phyloP scores from a whole-genome alignment of 139 green algal species.

The Closterium sp. region DNA sequence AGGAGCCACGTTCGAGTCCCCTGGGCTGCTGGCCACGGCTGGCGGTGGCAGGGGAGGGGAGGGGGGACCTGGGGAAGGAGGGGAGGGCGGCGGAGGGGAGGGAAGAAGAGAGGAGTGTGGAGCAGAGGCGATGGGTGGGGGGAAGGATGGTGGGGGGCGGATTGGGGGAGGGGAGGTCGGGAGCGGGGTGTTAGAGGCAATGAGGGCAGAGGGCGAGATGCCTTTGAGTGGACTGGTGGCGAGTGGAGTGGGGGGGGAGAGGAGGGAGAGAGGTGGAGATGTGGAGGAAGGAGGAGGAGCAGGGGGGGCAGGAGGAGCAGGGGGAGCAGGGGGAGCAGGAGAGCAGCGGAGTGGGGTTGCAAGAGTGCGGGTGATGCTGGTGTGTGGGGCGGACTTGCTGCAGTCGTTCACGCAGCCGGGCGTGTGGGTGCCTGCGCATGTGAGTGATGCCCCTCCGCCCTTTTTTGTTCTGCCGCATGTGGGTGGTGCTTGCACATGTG shows the following conservation, averaged over 20 bases:
- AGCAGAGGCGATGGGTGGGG: too few species aligned
- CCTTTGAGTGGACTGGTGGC: not conserved
- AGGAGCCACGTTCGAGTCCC: not conserved
- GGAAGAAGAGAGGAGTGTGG: not conserved
- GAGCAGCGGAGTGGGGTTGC: not conserved
- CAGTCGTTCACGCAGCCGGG: conserved; percentile 67
- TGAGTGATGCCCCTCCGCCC: too few species aligned
- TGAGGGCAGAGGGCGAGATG: not conserved
- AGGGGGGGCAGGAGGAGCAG: not conserved
- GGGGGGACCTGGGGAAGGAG: not conserved
- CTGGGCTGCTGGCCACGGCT: not conserved
- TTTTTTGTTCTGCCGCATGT: too few species aligned
- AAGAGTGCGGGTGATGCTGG: conserved; percentile 58
- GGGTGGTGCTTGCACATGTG: too few species aligned
- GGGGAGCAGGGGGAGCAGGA: not conserved
- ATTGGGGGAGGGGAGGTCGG: not conserved
- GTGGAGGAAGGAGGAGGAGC: not conserved
- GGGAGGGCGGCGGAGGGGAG: not conserved
- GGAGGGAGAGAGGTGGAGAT: not conserved
- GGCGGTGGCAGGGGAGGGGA: too few species aligned
- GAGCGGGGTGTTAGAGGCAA: not conserved
- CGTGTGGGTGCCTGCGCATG: conserved; percentile 65
- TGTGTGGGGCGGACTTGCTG: conserved; percentile 75
- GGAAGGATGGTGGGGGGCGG: not conserved
- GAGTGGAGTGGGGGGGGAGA: not conserved